Evolutionary conservation across 2,329 filamentous ascomycete species (phyloP).

Genomic region (Botryosphaeria dothidea): DNA sequence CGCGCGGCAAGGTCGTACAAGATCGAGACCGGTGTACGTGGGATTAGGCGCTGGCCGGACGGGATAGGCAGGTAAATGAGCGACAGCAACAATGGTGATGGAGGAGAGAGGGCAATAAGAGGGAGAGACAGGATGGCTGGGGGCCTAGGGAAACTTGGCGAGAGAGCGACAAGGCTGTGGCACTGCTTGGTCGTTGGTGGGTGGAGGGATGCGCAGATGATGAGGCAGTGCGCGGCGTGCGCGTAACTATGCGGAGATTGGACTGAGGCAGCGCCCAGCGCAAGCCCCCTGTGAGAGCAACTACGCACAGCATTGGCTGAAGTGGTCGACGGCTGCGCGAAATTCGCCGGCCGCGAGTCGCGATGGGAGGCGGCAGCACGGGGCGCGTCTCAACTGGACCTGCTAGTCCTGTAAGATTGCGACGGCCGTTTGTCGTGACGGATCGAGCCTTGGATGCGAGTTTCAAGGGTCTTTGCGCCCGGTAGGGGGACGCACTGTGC

Average conservation of each 20-base stretch:
- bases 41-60: not conserved
- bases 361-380: not conserved
- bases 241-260: conserved; percentile 13
- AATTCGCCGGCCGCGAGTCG: conserved; percentile 10
- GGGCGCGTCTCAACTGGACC: not conserved
- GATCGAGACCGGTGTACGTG: not conserved
- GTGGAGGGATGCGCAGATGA: conserved; percentile 14
- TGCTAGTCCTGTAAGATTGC: conserved; percentile 3
- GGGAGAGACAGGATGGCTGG: conserved; percentile 5
- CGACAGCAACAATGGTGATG: not conserved
- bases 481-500: not conserved
- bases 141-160: conserved; percentile 14
- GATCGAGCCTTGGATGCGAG: not conserved
- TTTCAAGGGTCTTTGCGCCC: conserved; percentile 9
- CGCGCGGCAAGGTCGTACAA: not conserved
- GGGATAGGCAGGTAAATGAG: not conserved
- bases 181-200: not conserved
- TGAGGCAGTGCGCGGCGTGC: conserved; percentile 16
- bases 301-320: conserved; percentile 1
- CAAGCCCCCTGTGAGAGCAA: not conserved
- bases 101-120: conserved; percentile 1
- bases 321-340: not conserved
- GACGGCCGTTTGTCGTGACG: conserved; percentile 1
- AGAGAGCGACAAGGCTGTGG: conserved; percentile 5
- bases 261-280: not conserved